Percentiles rank a stretch among this genome's conserved stretches.
phyloP scores from a whole-genome alignment of 2,329 filamentous ascomycete genomes.

The Apiospora pterosperma region DNA sequence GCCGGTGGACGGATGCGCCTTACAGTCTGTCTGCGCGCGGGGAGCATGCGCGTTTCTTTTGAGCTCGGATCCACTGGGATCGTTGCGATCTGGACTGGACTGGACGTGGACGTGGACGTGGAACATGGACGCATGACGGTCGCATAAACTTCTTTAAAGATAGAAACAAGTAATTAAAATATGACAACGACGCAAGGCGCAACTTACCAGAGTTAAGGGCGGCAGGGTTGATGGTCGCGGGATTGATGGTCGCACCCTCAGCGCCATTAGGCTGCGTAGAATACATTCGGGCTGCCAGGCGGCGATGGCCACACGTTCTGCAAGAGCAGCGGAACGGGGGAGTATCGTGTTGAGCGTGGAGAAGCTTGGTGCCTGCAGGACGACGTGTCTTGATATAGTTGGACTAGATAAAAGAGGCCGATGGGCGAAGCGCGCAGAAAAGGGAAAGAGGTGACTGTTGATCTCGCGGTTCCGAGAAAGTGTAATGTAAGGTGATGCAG shows the following conservation, averaged over 20 bases:
- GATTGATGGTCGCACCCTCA: slow-evolving; percentile 88
- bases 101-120: not conserved
- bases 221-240: slow-evolving; percentile 73
- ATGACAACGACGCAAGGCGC: slow-evolving; percentile 6
- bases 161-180: not conserved
- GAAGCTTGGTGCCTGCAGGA: slow-evolving; percentile 43
- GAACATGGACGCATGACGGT: not conserved
- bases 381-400: slow-evolving; percentile 63
- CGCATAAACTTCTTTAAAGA: not conserved
- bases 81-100: not conserved
- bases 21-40: not conserved
- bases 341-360: slow-evolving; percentile 26
- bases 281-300: slow-evolving; percentile 49
- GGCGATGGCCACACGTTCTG: slow-evolving; percentile 18
- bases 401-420: slow-evolving; percentile 35
- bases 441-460: slow-evolving; percentile 25
- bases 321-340: not conserved
- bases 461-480: slow-evolving; percentile 21
- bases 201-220: slow-evolving; percentile 58
- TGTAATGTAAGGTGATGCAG: slow-evolving; percentile 31
- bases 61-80: slow-evolving; percentile 6
- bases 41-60: not conserved
- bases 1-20: not conserved
- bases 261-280: slow-evolving; percentile 68
- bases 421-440: slow-evolving; percentile 32